Conservation (phyloP, 2,329 filamentous ascomycete species). For the Aspergillus sp. region DNA sequence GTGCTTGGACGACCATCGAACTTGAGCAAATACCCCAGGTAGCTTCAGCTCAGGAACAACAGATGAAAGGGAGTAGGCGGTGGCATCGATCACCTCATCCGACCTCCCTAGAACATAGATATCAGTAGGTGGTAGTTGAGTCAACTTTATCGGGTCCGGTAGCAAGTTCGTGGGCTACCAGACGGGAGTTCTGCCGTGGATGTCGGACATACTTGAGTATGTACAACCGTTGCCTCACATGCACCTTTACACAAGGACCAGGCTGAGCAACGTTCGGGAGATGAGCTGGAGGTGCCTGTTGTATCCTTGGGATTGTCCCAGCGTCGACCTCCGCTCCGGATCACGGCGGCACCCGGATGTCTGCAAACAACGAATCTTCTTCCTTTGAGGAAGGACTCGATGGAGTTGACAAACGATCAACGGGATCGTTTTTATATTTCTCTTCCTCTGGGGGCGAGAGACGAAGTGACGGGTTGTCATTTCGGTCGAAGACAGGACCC, state of each 20-base stretch:
- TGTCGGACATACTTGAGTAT: constrained; percentile 5
- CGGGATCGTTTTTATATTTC: background rate
- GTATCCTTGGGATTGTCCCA: background rate
- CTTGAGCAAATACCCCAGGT: background rate
- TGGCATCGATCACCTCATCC: background rate
- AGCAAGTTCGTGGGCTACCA: background rate
- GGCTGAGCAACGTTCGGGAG: constrained; percentile 1
- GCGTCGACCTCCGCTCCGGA: background rate
- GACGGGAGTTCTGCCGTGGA: background rate
- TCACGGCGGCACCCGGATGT: background rate
- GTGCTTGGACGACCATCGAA: background rate
- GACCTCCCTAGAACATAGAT: background rate
- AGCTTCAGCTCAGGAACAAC: no score
- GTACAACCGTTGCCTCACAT: constrained; percentile 17
- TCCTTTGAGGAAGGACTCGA: background rate
- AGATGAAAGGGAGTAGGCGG: background rate
- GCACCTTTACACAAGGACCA: constrained; percentile 1
- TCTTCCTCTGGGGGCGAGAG: background rate
- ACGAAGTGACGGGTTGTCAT: background rate
- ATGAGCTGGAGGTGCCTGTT: background rate
- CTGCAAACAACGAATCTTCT: background rate
- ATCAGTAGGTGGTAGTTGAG: constrained; percentile 4
- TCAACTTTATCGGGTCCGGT: background rate
- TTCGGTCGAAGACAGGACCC: background rate
- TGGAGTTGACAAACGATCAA: background rate